Evolutionary conservation across 2,329 filamentous ascomycete species (phyloP).

Genomic region (Gaeumannomyces tritici): DNA sequence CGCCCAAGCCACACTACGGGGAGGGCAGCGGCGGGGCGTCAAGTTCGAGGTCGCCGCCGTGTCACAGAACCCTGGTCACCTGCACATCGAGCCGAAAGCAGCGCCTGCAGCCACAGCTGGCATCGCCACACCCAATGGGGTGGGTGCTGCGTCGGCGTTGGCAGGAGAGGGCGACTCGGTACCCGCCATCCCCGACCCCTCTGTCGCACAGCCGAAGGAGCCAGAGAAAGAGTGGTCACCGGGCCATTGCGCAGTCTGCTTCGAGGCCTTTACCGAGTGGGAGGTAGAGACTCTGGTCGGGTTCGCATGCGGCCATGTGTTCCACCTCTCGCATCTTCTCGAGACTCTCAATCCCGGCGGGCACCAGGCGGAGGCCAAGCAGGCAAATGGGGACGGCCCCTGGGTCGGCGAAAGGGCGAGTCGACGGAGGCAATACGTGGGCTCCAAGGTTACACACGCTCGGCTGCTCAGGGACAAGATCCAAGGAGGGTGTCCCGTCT

Average conservation of each 20-base stretch:
- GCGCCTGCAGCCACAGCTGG: conserved; percentile 15
- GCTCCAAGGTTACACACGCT: conserved; percentile 80
- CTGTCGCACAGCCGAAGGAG: conserved; percentile 4
- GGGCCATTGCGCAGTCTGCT: conserved; percentile 51
- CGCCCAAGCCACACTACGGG: conserved; percentile 72
- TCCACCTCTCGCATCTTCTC: conserved; percentile 65
- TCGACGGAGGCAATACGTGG: conserved; percentile 30
- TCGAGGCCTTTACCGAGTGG: conserved; percentile 44
- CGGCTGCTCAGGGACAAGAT: conserved; percentile 66
- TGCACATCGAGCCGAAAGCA: conserved; percentile 32
- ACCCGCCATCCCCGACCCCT: neutral
- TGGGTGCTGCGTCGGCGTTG: neutral
- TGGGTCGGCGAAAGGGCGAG: neutral
- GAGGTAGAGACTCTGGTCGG: conserved; percentile 67
- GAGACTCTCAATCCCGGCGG: conserved; percentile 36
- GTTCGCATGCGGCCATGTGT: conserved; percentile 75
- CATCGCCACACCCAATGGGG: neutral
- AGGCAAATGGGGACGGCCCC: neutral
- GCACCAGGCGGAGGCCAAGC: conserved; percentile 30
- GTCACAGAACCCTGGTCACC: conserved; percentile 22
- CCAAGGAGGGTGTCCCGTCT: conserved; percentile 54
- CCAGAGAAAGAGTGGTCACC: conserved; percentile 27
- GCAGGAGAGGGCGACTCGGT: neutral
- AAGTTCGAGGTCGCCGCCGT: conserved; percentile 69
- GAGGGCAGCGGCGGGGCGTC: conserved; percentile 73